phyloP scores from a whole-genome alignment of 441 rosid species.

The Capsella rubella region DNA sequence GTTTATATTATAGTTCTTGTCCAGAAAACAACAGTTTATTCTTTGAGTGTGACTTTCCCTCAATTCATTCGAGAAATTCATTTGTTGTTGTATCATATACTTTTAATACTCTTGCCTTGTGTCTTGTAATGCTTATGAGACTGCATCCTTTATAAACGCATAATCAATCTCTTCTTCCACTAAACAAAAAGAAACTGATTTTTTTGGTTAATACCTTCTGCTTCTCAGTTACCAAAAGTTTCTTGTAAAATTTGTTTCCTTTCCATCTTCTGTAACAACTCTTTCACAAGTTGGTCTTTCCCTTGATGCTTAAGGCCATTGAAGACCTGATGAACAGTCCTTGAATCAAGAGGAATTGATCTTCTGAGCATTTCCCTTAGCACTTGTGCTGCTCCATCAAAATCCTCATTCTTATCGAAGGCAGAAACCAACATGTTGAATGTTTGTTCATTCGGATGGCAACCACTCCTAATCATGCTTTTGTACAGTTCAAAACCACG shows the following conservation, averaged over 20 bases:
- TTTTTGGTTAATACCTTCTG: neutral
- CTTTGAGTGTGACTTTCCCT: conserved; percentile 33
- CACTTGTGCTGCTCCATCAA: conserved; percentile 66
- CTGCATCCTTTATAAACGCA: conserved; percentile 31
- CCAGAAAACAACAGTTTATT: conserved; percentile 25
- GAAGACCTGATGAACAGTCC: conserved; percentile 49
- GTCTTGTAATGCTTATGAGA: conserved; percentile 29
- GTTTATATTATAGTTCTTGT: conserved; percentile 38
- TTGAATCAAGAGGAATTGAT: conserved; percentile 52
- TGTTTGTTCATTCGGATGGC: conserved; percentile 59
- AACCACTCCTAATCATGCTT: conserved; percentile 74
- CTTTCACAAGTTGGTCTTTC: conserved; percentile 53
- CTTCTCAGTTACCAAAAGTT: conserved; percentile 13
- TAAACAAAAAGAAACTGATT: neutral
- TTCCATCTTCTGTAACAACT: conserved; percentile 52
- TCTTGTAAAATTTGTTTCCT: conserved; percentile 37
- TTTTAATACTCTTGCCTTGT: conserved; percentile 30
- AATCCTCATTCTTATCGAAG: conserved; percentile 62
- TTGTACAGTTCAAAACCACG: conserved; percentile 71
- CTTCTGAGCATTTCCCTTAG: conserved; percentile 62
- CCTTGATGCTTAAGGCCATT: conserved; percentile 57
- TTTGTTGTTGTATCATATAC: conserved; percentile 44
- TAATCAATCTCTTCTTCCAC: conserved; percentile 9
- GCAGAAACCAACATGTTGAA: conserved; percentile 54
- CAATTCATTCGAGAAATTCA: conserved; percentile 32